Evolutionary conservation across 176 grass and related monocot species (phyloP).

Genomic region (Oryza brachyantha): DNA sequence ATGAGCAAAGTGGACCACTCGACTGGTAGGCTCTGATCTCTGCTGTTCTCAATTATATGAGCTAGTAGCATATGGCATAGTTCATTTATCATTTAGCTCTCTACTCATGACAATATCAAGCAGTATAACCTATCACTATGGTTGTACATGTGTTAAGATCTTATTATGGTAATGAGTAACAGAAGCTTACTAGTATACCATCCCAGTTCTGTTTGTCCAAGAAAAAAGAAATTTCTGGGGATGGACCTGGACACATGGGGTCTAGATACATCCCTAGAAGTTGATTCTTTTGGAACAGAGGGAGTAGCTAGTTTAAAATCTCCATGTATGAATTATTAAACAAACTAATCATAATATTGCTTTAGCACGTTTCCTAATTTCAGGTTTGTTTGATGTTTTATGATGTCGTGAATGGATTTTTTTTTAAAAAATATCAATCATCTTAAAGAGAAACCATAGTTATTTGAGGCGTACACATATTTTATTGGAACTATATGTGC

Average conservation of each 20-base stretch:
- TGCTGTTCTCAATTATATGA: slow-evolving; percentile 25
- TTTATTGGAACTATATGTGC: not conserved
- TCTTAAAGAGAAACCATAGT: slow-evolving; percentile 7
- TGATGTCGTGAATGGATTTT: not conserved
- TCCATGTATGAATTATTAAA: not conserved
- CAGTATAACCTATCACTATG: not conserved
- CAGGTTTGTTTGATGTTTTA: not conserved
- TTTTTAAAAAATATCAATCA: too few relatives aligned
- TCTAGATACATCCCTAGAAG: too few relatives aligned
- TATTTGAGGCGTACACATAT: slow-evolving; percentile 2
- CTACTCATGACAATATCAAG: not conserved
- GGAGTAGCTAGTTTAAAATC: not conserved
- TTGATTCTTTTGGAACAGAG: too few relatives aligned
- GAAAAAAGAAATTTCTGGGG: too few relatives aligned
- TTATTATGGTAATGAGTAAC: not conserved
- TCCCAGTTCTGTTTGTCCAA: slow-evolving; percentile 1
- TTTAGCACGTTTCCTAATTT: not conserved
- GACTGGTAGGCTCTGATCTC: slow-evolving; percentile 60
- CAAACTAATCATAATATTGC: not conserved
- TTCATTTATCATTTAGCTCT: not conserved
- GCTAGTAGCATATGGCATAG: slow-evolving; percentile 12
- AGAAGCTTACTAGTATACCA: not conserved
- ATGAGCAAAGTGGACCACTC: slow-evolving; percentile 45
- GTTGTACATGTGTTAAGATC: not conserved
- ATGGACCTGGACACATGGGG: too few relatives aligned